Evolutionary conservation across 1,284 basidiomycete species (phyloP).

Genomic region (Inonotus obliquus): DNA sequence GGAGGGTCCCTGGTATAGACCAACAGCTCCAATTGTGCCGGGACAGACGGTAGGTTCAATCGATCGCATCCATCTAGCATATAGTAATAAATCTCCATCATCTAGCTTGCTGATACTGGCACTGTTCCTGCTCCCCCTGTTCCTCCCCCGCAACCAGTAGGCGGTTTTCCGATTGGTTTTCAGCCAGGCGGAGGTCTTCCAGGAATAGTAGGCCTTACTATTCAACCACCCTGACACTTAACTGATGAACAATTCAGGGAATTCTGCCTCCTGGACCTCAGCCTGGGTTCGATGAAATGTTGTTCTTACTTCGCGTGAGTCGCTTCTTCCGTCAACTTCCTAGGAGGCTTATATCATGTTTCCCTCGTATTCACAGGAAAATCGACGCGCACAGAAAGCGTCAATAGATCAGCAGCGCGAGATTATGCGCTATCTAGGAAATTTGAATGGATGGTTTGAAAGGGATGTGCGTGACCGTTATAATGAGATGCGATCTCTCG

Average conservation of each 20-base stretch:
- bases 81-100: background rate
- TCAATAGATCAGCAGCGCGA: slow-evolving; percentile 73
- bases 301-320: slow-evolving; percentile 60
- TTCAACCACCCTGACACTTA: background rate
- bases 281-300: slow-evolving; percentile 30
- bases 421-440: slow-evolving; percentile 69
- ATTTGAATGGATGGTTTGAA: slow-evolving; percentile 68
- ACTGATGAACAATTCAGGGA: slow-evolving; percentile 17
- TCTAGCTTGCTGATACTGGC: slow-evolving; percentile 1
- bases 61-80: background rate
- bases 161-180: background rate
- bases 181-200: background rate
- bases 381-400: slow-evolving; percentile 63
- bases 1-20: background rate
- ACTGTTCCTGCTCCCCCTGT: background rate
- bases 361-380: slow-evolving; percentile 47
- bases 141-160: background rate
- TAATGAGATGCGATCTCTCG: slow-evolving; percentile 59
- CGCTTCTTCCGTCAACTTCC: background rate
- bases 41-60: background rate
- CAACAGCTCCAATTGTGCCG: background rate
- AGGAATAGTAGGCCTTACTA: background rate
- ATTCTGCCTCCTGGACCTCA: background rate
- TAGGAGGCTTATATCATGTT: background rate
- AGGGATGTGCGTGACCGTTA: slow-evolving; percentile 72